These are phyloP conservation scores for Moesziomyces antarcticus DNA, from an alignment of 1,284 basidiomycete species.

Conservation along the genomic window DNA sequence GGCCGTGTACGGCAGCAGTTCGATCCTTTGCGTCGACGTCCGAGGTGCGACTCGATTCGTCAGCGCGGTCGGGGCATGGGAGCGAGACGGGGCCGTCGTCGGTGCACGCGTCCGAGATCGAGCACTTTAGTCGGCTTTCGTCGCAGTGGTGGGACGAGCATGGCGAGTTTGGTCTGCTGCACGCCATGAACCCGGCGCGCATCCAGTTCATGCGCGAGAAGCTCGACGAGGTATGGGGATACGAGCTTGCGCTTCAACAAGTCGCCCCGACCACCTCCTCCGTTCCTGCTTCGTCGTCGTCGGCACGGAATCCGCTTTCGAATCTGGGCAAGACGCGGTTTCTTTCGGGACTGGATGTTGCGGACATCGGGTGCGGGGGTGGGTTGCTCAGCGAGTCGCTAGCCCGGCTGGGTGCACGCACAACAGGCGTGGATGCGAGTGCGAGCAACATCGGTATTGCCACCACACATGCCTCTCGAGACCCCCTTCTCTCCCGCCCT, in stretches of 20 bases:
- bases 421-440: slow-evolving; percentile 90
- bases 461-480: slow-evolving; percentile 80
- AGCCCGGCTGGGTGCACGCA: slow-evolving; percentile 85
- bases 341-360: slow-evolving; percentile 74
- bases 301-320: slow-evolving; percentile 64
- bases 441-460: slow-evolving; percentile 87
- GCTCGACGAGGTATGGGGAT: slow-evolving; percentile 65
- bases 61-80: slow-evolving; percentile 1
- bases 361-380: slow-evolving; percentile 94
- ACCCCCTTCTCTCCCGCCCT: slow-evolving; percentile 71
- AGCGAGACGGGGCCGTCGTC: slow-evolving; percentile 23
- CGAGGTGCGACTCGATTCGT: slow-evolving; percentile 34
- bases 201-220: slow-evolving; percentile 87
- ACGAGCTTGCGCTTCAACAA: slow-evolving; percentile 54
- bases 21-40: slow-evolving; percentile 39
- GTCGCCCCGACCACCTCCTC: slow-evolving; percentile 10
- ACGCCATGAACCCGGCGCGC: slow-evolving; percentile 94
- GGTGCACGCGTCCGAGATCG: slow-evolving; percentile 70
- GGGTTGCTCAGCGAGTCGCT: slow-evolving; percentile 93
- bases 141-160: slow-evolving; percentile 96
- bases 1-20: not conserved
- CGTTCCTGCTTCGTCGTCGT: not conserved
- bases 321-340: slow-evolving; percentile 62
- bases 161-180: slow-evolving; percentile 89
- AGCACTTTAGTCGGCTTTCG: slow-evolving; percentile 90